Base-by-base conservation (phyloP, 768 basidiomycete genomes). In the Floccularia luteovirens region DNA sequence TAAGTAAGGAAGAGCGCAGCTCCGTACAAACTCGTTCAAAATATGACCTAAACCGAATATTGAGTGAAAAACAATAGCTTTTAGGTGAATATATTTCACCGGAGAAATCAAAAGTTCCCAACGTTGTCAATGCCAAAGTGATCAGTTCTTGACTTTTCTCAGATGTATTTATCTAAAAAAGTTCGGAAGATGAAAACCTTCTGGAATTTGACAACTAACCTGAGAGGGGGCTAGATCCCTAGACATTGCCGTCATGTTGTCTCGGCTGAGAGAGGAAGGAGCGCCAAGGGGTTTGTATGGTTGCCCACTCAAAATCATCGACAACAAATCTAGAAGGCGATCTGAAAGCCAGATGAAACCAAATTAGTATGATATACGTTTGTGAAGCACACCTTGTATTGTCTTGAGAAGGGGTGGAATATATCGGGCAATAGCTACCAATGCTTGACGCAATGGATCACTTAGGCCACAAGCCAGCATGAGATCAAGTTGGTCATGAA, bases 391-490 rank as follows among this genome's bases (percentile, higher is more conserved):
- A 84, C 90, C 88, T 77, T 98, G 96, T 24, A 98, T 91, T 0
- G 86, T 89, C 57, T 81, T 86, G 39, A 97, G 64, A 4, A 99
- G 64, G 0, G 96, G 93, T 3, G 88, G 88, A 14, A 99, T 98
- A 51, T 84, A 76, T 43, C 77, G 74, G 0, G 89, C 84, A 41
- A 97, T 90, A 19, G 82, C 84, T 10, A 78, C 75, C 6, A 99
- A 70, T 0, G 94, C 90, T 50, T 85, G 76, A 22, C 82, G 76
- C 27, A 99, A 69, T 10, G 92, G 81, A 46, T 93, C 91, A 53
- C 88, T 93, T 45, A 99, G 62, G 2, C 92, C 94, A 54, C 86
- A 94, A 0, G 82, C 85, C 54, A 98, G 87, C 88, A 99, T 98
- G 30, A 96, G 67, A 57, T 98, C 93, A 23, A 99, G 76, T 49